A percentile compares a stretch with the other conserved stretches of the same genome.
Conservation (phyloP, 495 filamentous ascomycete species). For the Bacidia gigantensis region DNA sequence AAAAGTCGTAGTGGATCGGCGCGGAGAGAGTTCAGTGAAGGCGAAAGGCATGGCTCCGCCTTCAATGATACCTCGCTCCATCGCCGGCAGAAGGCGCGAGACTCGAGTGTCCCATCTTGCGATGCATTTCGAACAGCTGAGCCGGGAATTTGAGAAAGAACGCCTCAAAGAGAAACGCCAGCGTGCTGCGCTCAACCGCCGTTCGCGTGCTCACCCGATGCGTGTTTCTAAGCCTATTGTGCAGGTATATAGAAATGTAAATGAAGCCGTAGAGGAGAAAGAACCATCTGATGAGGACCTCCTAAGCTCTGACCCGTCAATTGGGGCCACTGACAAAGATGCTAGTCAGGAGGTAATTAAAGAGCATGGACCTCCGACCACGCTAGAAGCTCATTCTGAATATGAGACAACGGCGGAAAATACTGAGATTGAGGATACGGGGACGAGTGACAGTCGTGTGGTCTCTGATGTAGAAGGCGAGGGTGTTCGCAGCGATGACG, state of each 20-base stretch:
- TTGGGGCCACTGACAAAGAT: slow-evolving; percentile 10
- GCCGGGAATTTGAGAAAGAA: slow-evolving; percentile 93
- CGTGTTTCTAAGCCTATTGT: slow-evolving; percentile 92
- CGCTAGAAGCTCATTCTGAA: slow-evolving; percentile 22
- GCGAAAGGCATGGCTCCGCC: slow-evolving; percentile 42
- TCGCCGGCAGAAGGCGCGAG: slow-evolving; percentile 49
- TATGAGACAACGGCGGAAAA: slow-evolving; percentile 26
- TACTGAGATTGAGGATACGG: slow-evolving; percentile 37
- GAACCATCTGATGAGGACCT: slow-evolving; percentile 55
- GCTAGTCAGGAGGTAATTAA: slow-evolving; percentile 15
- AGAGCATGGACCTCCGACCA: slow-evolving; percentile 10
- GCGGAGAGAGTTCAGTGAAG: slow-evolving; percentile 48
- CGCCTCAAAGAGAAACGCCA: slow-evolving; percentile 71
- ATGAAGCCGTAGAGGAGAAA: slow-evolving; percentile 79
- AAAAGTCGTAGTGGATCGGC: slow-evolving; percentile 56
- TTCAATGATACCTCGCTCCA: slow-evolving; percentile 81
- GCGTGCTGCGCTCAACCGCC: slow-evolving; percentile 64
- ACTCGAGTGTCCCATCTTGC: slow-evolving; percentile 76
- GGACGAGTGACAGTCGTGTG: slow-evolving; percentile 35
- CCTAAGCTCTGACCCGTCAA: slow-evolving; percentile 19
- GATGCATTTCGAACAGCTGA: slow-evolving; percentile 91
- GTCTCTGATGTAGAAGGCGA: slow-evolving; percentile 56
- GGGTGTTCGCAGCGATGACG: slow-evolving; percentile 50
- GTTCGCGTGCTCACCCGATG: slow-evolving; percentile 72
- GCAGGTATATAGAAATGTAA: slow-evolving; percentile 84